These are phyloP conservation scores for Aureobasidium sp. DNA, from an alignment of 2,329 filamentous ascomycete genomes.

Conservation along the genomic window DNA sequence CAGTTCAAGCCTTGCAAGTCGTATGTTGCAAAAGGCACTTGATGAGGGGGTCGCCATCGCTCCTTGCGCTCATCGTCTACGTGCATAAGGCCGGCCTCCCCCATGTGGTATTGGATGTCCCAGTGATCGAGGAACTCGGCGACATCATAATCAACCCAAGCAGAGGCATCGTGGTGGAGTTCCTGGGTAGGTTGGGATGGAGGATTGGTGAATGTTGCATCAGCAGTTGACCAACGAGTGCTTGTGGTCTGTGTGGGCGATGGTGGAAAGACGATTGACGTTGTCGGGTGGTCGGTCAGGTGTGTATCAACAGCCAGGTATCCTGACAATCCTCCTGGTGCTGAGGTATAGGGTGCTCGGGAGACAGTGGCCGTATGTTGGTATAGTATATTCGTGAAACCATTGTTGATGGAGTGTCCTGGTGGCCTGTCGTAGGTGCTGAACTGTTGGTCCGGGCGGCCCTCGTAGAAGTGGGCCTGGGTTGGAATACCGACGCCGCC, in stretches of 20 bases:
- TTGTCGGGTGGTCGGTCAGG: not conserved
- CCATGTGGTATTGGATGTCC: slow-evolving; percentile 19
- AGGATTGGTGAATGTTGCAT: not conserved
- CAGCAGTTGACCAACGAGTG: not conserved
- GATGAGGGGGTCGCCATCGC: slow-evolving; percentile 11
- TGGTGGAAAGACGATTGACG: not conserved
- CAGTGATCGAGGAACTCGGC: slow-evolving; percentile 24
- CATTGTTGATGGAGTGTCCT: not conserved
- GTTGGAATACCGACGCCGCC: not conserved
- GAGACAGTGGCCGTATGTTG: not conserved
- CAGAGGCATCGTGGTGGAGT: not conserved
- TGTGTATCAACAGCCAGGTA: not conserved
- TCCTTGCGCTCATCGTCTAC: slow-evolving; percentile 13
- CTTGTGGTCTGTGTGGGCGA: not conserved
- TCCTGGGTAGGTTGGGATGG: not conserved
- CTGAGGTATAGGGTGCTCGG: not conserved
- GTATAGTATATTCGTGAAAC: not conserved
- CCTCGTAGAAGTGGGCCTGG: not conserved
- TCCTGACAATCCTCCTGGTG: not conserved
- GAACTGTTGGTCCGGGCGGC: not conserved
- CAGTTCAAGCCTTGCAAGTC: slow-evolving; percentile 32
- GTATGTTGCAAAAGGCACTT: slow-evolving; percentile 2
- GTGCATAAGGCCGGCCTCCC: slow-evolving; percentile 16
- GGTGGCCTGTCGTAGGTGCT: not conserved
- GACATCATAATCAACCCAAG: slow-evolving; percentile 20